Conservation (phyloP, 1,284 basidiomycete genomes). For the Erythrobasidium hasegawianum region DNA sequence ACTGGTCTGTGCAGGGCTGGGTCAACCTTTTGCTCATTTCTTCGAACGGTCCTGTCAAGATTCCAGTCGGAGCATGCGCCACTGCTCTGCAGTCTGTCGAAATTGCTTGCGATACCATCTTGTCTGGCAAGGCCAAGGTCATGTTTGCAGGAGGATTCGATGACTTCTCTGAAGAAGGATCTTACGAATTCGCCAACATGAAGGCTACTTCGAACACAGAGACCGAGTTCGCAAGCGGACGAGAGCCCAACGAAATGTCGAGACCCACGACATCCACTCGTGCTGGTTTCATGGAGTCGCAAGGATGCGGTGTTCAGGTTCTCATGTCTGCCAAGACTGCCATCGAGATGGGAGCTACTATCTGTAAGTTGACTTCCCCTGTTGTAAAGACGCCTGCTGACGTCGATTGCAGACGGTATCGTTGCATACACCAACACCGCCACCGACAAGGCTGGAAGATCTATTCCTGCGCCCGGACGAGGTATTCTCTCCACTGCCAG, state of each 20-base stretch:
- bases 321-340: constrained; percentile 96
- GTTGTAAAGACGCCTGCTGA: neutral
- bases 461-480: constrained; percentile 65
- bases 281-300: constrained; percentile 83
- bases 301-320: constrained; percentile 93
- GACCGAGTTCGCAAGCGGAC: constrained; percentile 95
- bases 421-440: constrained; percentile 95
- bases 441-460: constrained; percentile 52
- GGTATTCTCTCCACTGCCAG: constrained; percentile 82
- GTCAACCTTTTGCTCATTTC: constrained; percentile 89
- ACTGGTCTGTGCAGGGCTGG: constrained; percentile 98
- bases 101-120: constrained; percentile 92
- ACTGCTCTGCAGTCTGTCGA: constrained; percentile 96
- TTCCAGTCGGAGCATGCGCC: constrained; percentile 96
- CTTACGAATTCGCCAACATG: constrained; percentile 75
- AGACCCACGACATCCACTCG: constrained; percentile 94
- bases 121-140: constrained; percentile 94
- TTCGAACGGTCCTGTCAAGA: constrained; percentile 94
- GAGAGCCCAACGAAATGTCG: constrained; percentile 97
- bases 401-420: constrained; percentile 56
- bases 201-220: constrained; percentile 97
- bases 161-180: constrained; percentile 74
- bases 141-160: constrained; percentile 99
- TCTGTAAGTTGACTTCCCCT: constrained; percentile 55
- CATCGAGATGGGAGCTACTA: constrained; percentile 85